A percentile compares a stretch with the other conserved stretches of the same genome.
phyloP scores from a whole-genome alignment of 805 yeast genomes.

The Ascoidea asiatica region DNA sequence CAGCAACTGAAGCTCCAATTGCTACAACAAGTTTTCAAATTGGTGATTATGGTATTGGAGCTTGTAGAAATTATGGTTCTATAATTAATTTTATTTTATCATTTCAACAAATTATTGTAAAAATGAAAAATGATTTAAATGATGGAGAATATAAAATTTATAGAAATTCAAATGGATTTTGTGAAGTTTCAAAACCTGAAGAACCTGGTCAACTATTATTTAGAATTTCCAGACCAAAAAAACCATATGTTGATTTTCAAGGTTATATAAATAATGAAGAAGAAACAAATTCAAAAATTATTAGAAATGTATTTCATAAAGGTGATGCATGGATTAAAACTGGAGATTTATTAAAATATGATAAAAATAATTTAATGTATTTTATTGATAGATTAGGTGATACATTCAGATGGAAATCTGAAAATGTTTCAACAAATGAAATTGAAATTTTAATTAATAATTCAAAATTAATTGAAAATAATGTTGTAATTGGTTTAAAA shows the following conservation, averaged over 20 bases:
- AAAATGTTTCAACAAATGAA: conserved; percentile 87
- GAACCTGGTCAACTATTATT: conserved; percentile 86
- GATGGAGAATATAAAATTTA: conserved; percentile 52
- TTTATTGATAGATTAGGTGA: conserved; percentile 92
- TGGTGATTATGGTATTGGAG: conserved; percentile 76
- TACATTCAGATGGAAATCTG: conserved; percentile 94
- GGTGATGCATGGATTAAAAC: conserved; percentile 90
- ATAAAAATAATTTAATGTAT: conserved; percentile 55
- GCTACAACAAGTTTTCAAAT: conserved; percentile 72
- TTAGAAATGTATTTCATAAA: conserved; percentile 57
- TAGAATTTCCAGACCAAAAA: conserved; percentile 49
- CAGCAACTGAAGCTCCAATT: conserved; percentile 85
- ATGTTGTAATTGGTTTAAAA: conserved; percentile 78
- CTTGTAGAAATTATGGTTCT: conserved; percentile 70
- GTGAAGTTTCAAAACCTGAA: conserved; percentile 35
- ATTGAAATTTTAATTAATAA: conserved; percentile 62
- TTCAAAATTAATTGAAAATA: conserved; percentile 35
- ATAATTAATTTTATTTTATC: conserved; percentile 37
- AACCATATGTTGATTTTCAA: conserved; percentile 68
- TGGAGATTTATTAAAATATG: conserved; percentile 70
- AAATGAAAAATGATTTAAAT: conserved; percentile 50
- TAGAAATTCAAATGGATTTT: conserved; percentile 57
- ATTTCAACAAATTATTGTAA: conserved; percentile 45
- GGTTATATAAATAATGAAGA: conserved; percentile 74
- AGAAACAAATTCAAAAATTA: conserved; percentile 68